Conservation (phyloP, 164 flowering plant species). For the Houttuynia cordata region DNA sequence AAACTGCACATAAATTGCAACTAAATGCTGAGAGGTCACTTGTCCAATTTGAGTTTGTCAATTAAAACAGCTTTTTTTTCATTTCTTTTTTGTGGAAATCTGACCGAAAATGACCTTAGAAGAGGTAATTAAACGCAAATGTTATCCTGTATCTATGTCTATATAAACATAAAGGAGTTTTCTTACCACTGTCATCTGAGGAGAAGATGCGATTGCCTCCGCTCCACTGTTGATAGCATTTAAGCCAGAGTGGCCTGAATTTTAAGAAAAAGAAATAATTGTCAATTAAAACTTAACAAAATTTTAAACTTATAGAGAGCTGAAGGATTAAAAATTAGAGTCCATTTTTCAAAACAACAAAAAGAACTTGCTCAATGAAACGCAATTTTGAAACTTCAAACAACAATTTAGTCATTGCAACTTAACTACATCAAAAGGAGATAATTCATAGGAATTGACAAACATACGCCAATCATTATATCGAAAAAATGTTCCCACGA, state of each 20-base stretch:
- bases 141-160: not conserved
- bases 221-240: slow-evolving; percentile 22
- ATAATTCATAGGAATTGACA: too few relatives aligned
- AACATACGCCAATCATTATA: too few relatives aligned
- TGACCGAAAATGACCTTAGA: not conserved
- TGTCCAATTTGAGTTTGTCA: not conserved
- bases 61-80: not conserved
- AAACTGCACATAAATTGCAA: not conserved
- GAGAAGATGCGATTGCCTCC: slow-evolving; percentile 23
- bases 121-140: not conserved
- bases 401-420: not conserved
- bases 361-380: not conserved
- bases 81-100: not conserved
- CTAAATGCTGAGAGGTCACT: not conserved
- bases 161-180: not conserved
- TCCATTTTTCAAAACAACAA: not conserved
- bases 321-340: not conserved
- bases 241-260: slow-evolving; percentile 33
- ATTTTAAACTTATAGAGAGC: not conserved
- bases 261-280: not conserved
- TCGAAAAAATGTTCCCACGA: too few relatives aligned
- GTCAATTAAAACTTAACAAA: not conserved
- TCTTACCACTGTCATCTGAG: slow-evolving; percentile 26
- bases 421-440: not conserved
- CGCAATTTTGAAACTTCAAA: not conserved